Evolutionary conservation across 257 asterid genomes (phyloP), one percentile per base, ranked within the genome.

Genomic region (Solanum gandarillasii): DNA sequence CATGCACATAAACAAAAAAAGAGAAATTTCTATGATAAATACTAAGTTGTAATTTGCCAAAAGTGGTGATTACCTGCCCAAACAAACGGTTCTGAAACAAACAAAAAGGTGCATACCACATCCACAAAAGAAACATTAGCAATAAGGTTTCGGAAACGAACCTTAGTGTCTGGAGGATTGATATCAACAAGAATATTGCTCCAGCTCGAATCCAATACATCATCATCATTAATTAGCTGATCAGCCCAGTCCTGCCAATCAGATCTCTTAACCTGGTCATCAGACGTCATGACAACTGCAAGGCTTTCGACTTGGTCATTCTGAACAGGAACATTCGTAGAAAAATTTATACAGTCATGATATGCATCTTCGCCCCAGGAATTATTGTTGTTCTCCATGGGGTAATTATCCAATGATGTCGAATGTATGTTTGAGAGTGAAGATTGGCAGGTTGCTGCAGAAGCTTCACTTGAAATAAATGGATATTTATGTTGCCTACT

Each of bases 191-290:
- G 95, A 82, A 93, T 91, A 88, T 94, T 92, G 83, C 89, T 90
- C 94, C 95, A 93, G 89, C 91, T 93, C 35, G 96, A 84, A 83
- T 89, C 98, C n/a, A 92, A 89, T 0, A 93, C 32, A 75, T 90
- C 95, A 76, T 95, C 96, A 31, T 89, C 94, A 41, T 91, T 87
- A 89, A 94, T 91, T 71, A 94, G 89, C 92, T 94, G 93, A 73
- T 95, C 93, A 0, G 94, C 93, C 98, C 98, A 95, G 67, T 93
- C 96, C 84, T 89, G 92, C 98, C 95, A 95, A 84, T 94, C 95
- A 36, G 91, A 87, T 92, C 90, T 90, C 91, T 71, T 93, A 52
- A 31, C 60, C 60, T 87, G 89, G 55, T 91, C 95, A 62, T 90
- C 93, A 35, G 93, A 89, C 20, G 87, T 84, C 86, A 82, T 89